These are phyloP conservation scores for Cladosporium austrohemisphaericum DNA, from an alignment of 2,329 filamentous ascomycete species.

Conservation along the genomic window DNA sequence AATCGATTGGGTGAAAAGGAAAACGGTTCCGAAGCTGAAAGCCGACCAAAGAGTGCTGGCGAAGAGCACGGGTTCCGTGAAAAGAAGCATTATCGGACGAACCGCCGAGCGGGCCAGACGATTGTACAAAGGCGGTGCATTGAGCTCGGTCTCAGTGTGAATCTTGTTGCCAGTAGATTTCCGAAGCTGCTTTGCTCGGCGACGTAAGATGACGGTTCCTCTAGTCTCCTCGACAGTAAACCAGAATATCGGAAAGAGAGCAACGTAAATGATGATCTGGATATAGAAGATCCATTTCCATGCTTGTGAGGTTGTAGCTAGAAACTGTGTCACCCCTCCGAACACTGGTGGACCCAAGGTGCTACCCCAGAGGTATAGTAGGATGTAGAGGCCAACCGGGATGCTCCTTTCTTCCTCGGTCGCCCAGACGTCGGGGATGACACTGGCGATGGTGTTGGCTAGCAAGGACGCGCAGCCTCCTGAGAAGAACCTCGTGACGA, in stretches of 20 bases:
- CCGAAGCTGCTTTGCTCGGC: slow-evolving; percentile 35
- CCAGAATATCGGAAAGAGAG: slow-evolving; percentile 38
- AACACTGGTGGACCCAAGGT: slow-evolving; percentile 37
- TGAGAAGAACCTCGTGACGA: slow-evolving; percentile 36
- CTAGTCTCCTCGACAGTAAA: slow-evolving; percentile 47
- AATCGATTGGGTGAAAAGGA: slow-evolving; percentile 49
- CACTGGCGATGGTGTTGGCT: slow-evolving; percentile 35
- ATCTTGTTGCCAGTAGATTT: slow-evolving; percentile 26
- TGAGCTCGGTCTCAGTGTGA: slow-evolving; percentile 36
- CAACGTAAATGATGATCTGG: slow-evolving; percentile 44
- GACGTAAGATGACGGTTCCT: slow-evolving; percentile 43
- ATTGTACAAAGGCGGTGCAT: slow-evolving; percentile 29
- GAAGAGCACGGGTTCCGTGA: slow-evolving; percentile 49
- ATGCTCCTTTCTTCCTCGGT: slow-evolving; percentile 30
- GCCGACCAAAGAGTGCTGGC: slow-evolving; percentile 48
- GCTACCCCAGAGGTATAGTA: slow-evolving; percentile 33
- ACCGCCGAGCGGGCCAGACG: slow-evolving; percentile 33
- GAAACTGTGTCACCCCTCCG: slow-evolving; percentile 30
- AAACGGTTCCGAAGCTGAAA: slow-evolving; percentile 46
- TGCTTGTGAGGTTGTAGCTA: slow-evolving; percentile 17
- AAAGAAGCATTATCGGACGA: slow-evolving; percentile 40
- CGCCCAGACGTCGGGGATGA: slow-evolving; percentile 39
- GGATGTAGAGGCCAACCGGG: slow-evolving; percentile 36
- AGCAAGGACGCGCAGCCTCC: slow-evolving; percentile 36
- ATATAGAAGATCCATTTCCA: slow-evolving; percentile 42